These are phyloP conservation scores for Annulohypoxylon moriforme DNA, from an alignment of 495 filamentous ascomycete species.

Conservation along the genomic window DNA sequence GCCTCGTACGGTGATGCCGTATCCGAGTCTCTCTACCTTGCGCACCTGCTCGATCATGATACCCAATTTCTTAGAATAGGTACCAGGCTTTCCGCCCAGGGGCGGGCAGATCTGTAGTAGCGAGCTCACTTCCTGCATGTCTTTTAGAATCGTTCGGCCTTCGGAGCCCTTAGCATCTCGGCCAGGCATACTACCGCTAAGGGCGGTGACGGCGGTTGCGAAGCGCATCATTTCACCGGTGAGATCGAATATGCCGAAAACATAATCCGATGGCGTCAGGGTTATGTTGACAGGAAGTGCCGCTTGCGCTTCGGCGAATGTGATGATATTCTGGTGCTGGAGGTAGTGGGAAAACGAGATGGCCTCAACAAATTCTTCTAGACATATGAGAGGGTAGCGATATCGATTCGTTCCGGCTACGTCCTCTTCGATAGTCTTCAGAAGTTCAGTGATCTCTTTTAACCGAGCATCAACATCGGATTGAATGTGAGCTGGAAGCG, in stretches of 20 bases:
- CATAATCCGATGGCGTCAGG: conserved; percentile 84
- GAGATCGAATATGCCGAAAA: conserved; percentile 92
- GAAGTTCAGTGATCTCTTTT: conserved; percentile 73
- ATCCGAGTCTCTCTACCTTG: conserved; percentile 92
- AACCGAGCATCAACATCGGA: conserved; percentile 73
- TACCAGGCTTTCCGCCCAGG: conserved; percentile 51
- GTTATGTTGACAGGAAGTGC: conserved; percentile 65
- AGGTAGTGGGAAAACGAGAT: conserved; percentile 89
- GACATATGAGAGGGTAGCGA: conserved; percentile 86
- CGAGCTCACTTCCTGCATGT: conserved; percentile 78
- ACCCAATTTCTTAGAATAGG: conserved; percentile 79
- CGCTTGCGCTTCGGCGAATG: conserved; percentile 65
- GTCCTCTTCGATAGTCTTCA: conserved; percentile 74
- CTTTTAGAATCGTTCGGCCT: conserved; percentile 71
- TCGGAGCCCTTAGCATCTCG: not conserved
- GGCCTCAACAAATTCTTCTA: conserved; percentile 94
- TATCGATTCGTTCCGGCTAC: conserved; percentile 81
- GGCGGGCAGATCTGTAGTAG: conserved; percentile 77
- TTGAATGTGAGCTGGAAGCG: conserved; percentile 72
- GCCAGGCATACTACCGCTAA: conserved; percentile 59
- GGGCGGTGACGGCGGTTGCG: conserved; percentile 82
- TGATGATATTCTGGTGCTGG: conserved; percentile 76
- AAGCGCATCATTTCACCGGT: conserved; percentile 97
- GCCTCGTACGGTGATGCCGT: conserved; percentile 85
- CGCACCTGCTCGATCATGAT: conserved; percentile 90